Percentiles rank a stretch among this genome's conserved stretches.
Evolutionary conservation across 257 asterid genomes (phyloP).

Genomic region (Nicotiana benthamiana): DNA sequence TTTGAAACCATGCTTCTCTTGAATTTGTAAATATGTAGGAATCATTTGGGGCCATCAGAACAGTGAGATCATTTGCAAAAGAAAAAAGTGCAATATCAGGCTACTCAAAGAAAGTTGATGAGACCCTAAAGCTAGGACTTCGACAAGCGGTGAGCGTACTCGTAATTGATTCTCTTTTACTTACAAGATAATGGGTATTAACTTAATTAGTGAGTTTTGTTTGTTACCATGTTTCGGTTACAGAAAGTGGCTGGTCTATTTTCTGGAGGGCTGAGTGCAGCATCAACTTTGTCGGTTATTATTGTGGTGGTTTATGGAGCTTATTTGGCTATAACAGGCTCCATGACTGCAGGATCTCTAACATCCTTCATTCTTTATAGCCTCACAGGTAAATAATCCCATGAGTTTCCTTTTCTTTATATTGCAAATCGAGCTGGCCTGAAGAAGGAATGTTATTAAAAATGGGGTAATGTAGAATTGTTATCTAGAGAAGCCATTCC

Average conservation of each 20-base stretch:
- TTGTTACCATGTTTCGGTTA: conserved; percentile 11
- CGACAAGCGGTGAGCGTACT: conserved; percentile 56
- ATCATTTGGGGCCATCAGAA: conserved; percentile 75
- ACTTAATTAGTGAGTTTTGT: background rate
- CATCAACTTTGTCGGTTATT: conserved; percentile 71
- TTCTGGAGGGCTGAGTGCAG: conserved; percentile 67
- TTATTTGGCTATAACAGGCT: conserved; percentile 62
- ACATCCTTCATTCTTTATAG: conserved; percentile 84
- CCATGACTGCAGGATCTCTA: conserved; percentile 66
- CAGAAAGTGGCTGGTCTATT: conserved; percentile 64
- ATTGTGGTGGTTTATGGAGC: conserved; percentile 70
- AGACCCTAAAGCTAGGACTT: conserved; percentile 74
- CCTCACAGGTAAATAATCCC: conserved; percentile 45
- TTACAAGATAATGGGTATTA: background rate
- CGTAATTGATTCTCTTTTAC: conserved; percentile 2
- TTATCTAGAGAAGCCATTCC: background rate
- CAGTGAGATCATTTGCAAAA: conserved; percentile 88
- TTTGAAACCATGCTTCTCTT: background rate
- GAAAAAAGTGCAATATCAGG: conserved; percentile 56
- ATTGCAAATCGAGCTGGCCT: background rate
- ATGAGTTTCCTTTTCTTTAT: background rate
- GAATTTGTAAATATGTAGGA: conserved; percentile 32
- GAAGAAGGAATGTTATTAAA: background rate
- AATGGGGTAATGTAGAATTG: background rate
- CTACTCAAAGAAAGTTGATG: conserved; percentile 71